Conservation (phyloP, 768 basidiomycete genomes). For the Collybiopsis luxurians region DNA sequence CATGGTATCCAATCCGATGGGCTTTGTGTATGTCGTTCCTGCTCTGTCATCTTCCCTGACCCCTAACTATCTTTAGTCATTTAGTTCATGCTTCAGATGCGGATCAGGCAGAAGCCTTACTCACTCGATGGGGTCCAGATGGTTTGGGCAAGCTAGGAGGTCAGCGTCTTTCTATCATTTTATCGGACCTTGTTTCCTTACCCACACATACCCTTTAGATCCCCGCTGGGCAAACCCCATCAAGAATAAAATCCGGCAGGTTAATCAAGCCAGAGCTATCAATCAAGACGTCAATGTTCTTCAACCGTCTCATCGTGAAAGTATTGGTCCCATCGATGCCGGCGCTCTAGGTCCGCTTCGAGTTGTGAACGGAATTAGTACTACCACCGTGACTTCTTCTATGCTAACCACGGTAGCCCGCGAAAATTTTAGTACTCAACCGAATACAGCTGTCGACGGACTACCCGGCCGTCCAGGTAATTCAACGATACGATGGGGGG, state of each 20-base stretch:
- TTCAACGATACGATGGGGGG: conserved; percentile 60
- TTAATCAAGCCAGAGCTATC: conserved; percentile 67
- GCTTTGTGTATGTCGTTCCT: conserved; percentile 68
- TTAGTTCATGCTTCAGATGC: conserved; percentile 90
- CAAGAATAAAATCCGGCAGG: conserved; percentile 70
- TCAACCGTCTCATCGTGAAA: conserved; percentile 46
- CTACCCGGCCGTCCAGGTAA: conserved; percentile 54
- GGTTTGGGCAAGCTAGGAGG: conserved; percentile 86
- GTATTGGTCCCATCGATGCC: conserved; percentile 37
- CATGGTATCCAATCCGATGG: conserved; percentile 82
- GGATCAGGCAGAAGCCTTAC: conserved; percentile 82
- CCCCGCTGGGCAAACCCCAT: conserved; percentile 88
- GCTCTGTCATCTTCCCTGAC: conserved; percentile 7
- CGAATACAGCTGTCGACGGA: conserved; percentile 39
- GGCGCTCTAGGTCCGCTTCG: conserved; percentile 54
- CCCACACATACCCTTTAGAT: conserved; percentile 44
- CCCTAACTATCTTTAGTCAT: conserved; percentile 53
- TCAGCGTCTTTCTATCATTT: conserved; percentile 32
- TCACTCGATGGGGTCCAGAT: conserved; percentile 87
- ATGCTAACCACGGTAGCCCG: conserved; percentile 72
- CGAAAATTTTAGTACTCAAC: conserved; percentile 49
- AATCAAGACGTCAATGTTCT: conserved; percentile 75
- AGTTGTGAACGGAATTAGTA: conserved; percentile 78
- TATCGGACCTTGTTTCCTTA: conserved; percentile 21
- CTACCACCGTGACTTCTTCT: conserved; percentile 49